Evolutionary conservation across 2,329 filamentous ascomycete species (phyloP).

Genomic region (Colletotrichum sublineola): DNA sequence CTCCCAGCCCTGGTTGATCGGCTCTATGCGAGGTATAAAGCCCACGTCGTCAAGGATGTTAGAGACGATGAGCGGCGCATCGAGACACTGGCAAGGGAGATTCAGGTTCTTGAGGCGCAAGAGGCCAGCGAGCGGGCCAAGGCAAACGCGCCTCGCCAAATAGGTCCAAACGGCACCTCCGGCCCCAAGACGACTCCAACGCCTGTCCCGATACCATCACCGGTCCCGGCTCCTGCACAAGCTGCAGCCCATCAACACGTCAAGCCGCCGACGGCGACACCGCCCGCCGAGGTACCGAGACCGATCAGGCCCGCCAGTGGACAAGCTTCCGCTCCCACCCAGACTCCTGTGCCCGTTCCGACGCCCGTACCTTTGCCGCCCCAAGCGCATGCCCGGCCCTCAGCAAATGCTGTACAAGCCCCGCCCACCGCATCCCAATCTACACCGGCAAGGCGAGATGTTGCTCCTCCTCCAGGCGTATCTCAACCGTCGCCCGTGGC

Average conservation of each 20-base stretch:
- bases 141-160: conserved; percentile 24
- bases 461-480: conserved; percentile 15
- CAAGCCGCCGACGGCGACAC: conserved; percentile 29
- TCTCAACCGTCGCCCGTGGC: conserved; percentile 32
- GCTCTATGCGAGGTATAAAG: conserved; percentile 81
- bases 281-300: conserved; percentile 21
- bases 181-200: conserved; percentile 27
- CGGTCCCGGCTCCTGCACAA: conserved; percentile 10
- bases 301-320: conserved; percentile 44
- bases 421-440: conserved; percentile 14
- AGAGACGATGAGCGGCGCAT: conserved; percentile 79
- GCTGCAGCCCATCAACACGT: conserved; percentile 15
- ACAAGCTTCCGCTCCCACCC: conserved; percentile 45
- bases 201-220: conserved; percentile 29
- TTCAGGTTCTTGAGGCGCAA: conserved; percentile 73
- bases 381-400: conserved; percentile 23
- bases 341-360: conserved; percentile 39
- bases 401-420: conserved; percentile 3
- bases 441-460: conserved; percentile 31
- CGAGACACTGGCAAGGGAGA: conserved; percentile 73
- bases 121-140: conserved; percentile 45
- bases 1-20: conserved; percentile 79
- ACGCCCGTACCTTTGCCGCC: conserved; percentile 33
- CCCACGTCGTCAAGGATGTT: conserved; percentile 77
- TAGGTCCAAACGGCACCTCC: conserved; percentile 9